Base-by-base conservation (phyloP, 495 filamentous ascomycete genomes). In the Poronia punctata region DNA sequence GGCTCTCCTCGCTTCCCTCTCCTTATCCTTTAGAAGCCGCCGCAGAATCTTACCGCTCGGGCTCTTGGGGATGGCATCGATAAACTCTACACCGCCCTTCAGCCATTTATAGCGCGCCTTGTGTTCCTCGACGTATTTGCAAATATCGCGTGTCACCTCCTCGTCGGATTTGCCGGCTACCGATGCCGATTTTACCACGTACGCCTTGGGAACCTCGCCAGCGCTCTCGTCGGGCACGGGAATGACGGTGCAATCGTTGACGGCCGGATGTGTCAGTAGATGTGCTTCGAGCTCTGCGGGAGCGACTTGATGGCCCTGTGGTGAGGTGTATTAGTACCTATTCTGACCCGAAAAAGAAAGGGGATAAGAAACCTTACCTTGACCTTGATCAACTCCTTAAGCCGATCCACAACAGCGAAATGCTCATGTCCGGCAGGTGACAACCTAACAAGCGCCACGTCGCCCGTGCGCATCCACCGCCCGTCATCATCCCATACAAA, bases 341-440 rank as follows among this genome's bases (percentile, higher is more conserved):
- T n/a, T n/a, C n/a, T n/a, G n/a, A n/a, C n/a, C n/a, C n/a, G 35
- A n/a, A 7, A 24, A 27, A 16, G 35, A n/a, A 9, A 27, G 5
- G 19, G 3, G 16, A 3, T n/a, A 2, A 16, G 3, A 20, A 16
- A 21, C 51, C 72, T 27, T 60, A 86, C 85, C 77, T 93, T 94
- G 51, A 88, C 83, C 62, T 95, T 95, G 66, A 95, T 93, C 38
- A 95, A 66, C 61, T 95, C 88, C 69, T 95, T 95, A 53, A 95
- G 81, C 2, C 88, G 77, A 55, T 95, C 88, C 3, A 88, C 83
- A 28, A 95, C 84, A 48, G 81, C 80, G 23, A 93, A 48, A 53
- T 95, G 88, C 58, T 94, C 86, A 35, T 80, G 62, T 7, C 81
- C 82, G 5, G 66, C 61, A 0, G 82, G 74, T 11, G 74, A 60